A percentile compares a stretch with the other conserved stretches of the same genome.
Conservation (phyloP, 2,329 filamentous ascomycete species). For the Taxawa tesnikishii region DNA sequence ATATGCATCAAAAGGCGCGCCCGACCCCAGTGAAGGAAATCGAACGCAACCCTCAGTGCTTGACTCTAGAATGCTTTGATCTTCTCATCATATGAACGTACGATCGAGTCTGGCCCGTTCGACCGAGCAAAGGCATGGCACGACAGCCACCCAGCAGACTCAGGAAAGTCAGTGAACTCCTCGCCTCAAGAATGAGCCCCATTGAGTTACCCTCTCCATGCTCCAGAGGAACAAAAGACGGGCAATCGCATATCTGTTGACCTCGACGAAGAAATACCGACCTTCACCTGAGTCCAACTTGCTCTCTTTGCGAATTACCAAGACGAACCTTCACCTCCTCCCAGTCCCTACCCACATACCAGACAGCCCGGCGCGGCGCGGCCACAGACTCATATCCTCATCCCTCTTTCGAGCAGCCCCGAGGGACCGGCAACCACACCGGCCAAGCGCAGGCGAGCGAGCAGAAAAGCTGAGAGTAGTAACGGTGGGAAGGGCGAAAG, state of each 20-base stretch:
- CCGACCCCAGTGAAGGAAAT: constrained; percentile 33
- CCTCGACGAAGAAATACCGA: constrained; percentile 75
- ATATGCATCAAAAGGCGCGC: constrained; percentile 17
- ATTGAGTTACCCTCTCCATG: constrained; percentile 77
- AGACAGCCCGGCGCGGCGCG: constrained; percentile 17
- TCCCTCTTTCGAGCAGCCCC: constrained; percentile 35
- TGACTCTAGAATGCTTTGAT: constrained; percentile 91
- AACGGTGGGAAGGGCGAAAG: constrained; percentile 38
- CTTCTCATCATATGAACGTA: constrained; percentile 63
- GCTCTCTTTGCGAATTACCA: constrained; percentile 19
- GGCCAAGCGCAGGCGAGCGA: constrained; percentile 18
- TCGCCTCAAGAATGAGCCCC: constrained; percentile 99
- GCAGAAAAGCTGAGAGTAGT: constrained; percentile 34
- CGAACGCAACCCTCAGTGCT: constrained; percentile 62
- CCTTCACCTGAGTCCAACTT: constrained; percentile 34
- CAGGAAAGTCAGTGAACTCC: constrained; percentile 48
- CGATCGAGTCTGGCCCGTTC: constrained; percentile 51
- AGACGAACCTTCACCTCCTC: constrained; percentile 20
- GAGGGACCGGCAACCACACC: constrained; percentile 33
- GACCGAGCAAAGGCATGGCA: constrained; percentile 45
- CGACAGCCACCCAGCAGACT: constrained; percentile 29
- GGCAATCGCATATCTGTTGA: constrained; percentile 98
- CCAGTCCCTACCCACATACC: constrained; percentile 15
- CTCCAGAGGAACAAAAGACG: constrained; percentile 16
- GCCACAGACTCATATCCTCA: constrained; percentile 80